Evolutionary conservation across 2,329 filamentous ascomycete genomes (phyloP).

Genomic region (Cyanodermella asteris): DNA sequence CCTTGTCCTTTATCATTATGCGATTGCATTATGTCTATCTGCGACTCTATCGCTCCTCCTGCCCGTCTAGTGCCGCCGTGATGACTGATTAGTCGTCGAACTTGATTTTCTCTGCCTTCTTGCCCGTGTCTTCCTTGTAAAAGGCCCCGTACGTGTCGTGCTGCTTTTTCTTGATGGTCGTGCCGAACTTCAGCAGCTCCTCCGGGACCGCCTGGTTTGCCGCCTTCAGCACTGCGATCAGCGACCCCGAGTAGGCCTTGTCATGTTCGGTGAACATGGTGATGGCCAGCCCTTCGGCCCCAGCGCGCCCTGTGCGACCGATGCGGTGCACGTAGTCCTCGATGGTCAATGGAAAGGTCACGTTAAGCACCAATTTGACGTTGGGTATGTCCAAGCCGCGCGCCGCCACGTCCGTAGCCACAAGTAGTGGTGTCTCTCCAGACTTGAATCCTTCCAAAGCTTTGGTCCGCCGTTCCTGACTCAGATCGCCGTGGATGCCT

Average conservation of each 20-base stretch:
- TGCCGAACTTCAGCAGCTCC: conserved; percentile 81
- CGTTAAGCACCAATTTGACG: conserved; percentile 85
- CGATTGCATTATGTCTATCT: no score
- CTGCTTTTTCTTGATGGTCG: conserved; percentile 96
- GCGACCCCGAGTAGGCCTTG: conserved; percentile 71
- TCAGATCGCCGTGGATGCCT: conserved; percentile 83
- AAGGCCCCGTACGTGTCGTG: conserved; percentile 91
- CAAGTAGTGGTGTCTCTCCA: conserved; percentile 59
- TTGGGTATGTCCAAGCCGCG: conserved; percentile 86
- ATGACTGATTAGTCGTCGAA: no score
- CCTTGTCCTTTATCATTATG: no score
- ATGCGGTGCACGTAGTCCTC: conserved; percentile 98
- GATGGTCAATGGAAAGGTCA: conserved; percentile 83
- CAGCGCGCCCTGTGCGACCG: conserved; percentile 72
- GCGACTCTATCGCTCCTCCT: no score
- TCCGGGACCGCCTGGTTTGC: conserved; percentile 82
- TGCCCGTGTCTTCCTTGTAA: conserved; percentile 70
- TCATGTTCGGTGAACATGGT: conserved; percentile 92
- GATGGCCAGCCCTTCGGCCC: conserved; percentile 69
- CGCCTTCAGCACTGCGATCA: conserved; percentile 89
- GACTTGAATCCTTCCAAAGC: conserved; percentile 82
- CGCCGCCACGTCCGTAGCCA: conserved; percentile 91
- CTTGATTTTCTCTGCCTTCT: no score
- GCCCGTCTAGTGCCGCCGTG: no score
- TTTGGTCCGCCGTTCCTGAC: conserved; percentile 67